A percentile compares a stretch with the other conserved stretches of the same genome.
phyloP scores from a whole-genome alignment of 2,329 filamentous ascomycete species.

The Exophiala spinifera region DNA sequence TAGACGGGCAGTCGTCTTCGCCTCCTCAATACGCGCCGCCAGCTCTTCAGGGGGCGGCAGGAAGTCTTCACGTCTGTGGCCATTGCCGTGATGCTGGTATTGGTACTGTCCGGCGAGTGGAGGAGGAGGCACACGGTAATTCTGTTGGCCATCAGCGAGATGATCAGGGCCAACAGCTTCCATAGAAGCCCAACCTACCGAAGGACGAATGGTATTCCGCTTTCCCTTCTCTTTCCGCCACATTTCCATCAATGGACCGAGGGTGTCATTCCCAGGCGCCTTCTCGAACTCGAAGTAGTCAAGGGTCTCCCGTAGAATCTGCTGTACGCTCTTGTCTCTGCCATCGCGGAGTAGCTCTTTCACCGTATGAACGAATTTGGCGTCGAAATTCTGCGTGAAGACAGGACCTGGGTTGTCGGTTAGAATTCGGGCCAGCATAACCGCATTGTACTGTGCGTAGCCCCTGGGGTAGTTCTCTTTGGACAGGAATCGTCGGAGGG shows the following conservation, averaged over 20 bases:
- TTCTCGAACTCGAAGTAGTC: conserved; percentile 73
- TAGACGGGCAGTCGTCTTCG: conserved; percentile 82
- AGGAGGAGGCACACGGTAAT: conserved; percentile 16
- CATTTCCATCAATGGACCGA: conserved; percentile 72
- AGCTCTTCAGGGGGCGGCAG: conserved; percentile 72
- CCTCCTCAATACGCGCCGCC: conserved; percentile 80
- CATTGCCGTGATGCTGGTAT: conserved; percentile 37
- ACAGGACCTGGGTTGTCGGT: conserved; percentile 84
- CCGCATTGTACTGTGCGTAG: conserved; percentile 86
- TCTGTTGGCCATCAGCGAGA: conserved; percentile 17
- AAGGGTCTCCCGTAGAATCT: conserved; percentile 83
- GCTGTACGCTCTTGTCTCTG: conserved; percentile 72
- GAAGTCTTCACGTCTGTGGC: conserved; percentile 41
- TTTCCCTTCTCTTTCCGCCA: conserved; percentile 83
- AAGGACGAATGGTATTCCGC: conserved; percentile 43
- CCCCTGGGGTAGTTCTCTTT: conserved; percentile 64
- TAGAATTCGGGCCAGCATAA: conserved; percentile 92
- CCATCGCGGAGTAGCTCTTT: conserved; percentile 71
- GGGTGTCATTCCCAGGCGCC: conserved; percentile 65
- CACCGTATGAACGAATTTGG: conserved; percentile 72
- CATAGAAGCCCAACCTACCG: conserved; percentile 24
- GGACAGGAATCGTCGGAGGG: conserved; percentile 78
- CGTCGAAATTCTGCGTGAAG: conserved; percentile 88
- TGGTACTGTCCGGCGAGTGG: conserved; percentile 15
- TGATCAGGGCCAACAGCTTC: conserved; percentile 26